A percentile compares a stretch with the other conserved stretches of the same genome.
Conservation (phyloP, 768 basidiomycete genomes). For the Calocybe cyanea region DNA sequence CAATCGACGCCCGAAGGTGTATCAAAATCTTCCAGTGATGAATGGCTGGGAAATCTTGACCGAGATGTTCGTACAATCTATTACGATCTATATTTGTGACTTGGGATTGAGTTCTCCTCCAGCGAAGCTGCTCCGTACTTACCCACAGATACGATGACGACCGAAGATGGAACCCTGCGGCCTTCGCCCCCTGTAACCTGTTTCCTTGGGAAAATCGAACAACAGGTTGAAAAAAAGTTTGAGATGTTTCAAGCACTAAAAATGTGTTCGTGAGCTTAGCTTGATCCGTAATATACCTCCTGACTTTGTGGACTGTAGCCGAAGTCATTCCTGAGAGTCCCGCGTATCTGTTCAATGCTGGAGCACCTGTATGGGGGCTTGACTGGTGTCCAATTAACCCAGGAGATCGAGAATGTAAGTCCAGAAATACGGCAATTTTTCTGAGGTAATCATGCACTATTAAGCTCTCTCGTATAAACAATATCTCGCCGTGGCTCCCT, state of each 20-base stretch:
- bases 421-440: not conserved
- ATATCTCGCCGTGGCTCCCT: slow-evolving; percentile 81
- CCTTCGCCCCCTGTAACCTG: slow-evolving; percentile 57
- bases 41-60: slow-evolving; percentile 43
- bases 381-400: slow-evolving; percentile 89
- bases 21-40: slow-evolving; percentile 39
- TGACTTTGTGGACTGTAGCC: slow-evolving; percentile 34
- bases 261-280: slow-evolving; percentile 46
- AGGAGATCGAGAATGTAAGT: slow-evolving; percentile 51
- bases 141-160: slow-evolving; percentile 49
- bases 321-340: slow-evolving; percentile 54
- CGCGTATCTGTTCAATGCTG: slow-evolving; percentile 77
- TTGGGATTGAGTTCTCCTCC: too few relatives aligned
- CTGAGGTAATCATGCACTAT: not conserved
- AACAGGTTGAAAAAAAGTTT: slow-evolving; percentile 47
- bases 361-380: slow-evolving; percentile 85
- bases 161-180: slow-evolving; percentile 45
- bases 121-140: slow-evolving; percentile 60
- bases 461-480: slow-evolving; percentile 58
- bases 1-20: slow-evolving; percentile 58
- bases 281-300: not conserved
- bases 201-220: slow-evolving; percentile 59
- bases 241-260: slow-evolving; percentile 52
- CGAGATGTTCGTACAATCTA: not conserved
- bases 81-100: too few relatives aligned